A percentile compares a stretch with the other conserved stretches of the same genome.
These are phyloP conservation scores for Hypoxylon fuscum DNA, from an alignment of 495 filamentous ascomycete species.

Conservation along the genomic window DNA sequence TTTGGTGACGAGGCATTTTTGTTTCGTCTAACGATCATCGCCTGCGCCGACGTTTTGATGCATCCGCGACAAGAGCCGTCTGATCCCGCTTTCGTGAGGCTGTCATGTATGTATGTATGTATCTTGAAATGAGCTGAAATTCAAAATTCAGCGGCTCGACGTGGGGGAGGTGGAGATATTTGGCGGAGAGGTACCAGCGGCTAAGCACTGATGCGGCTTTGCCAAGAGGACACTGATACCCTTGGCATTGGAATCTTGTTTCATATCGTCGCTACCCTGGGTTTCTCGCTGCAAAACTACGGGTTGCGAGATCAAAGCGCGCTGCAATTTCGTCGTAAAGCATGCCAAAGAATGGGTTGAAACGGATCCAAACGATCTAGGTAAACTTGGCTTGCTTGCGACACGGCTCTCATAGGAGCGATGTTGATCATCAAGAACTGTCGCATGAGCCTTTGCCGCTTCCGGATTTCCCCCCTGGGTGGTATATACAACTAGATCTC, in stretches of 20 bases:
- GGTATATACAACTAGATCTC: constrained; percentile 26
- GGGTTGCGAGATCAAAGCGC: constrained; percentile 29
- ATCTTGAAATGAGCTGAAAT: constrained; percentile 7
- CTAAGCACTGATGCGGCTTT: constrained; percentile 22
- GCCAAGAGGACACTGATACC: constrained; percentile 36
- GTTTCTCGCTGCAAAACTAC: constrained; percentile 2
- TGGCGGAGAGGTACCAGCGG: constrained; percentile 3
- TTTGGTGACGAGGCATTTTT: too few relatives aligned
- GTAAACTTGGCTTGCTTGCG: constrained; percentile 1
- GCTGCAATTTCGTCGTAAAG: too few relatives aligned
- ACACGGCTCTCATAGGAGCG: constrained; percentile 17
- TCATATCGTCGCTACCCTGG: constrained; percentile 32
- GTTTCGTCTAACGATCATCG: too few relatives aligned
- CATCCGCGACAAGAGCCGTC: constrained; percentile 28
- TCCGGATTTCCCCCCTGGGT: neutral
- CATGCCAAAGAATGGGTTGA: too few relatives aligned
- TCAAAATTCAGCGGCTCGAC: neutral
- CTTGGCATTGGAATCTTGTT: constrained; percentile 39
- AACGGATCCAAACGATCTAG: constrained; percentile 12
- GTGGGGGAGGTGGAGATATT: constrained; percentile 7
- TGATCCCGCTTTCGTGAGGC: constrained; percentile 18
- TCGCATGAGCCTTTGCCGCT: constrained; percentile 24
- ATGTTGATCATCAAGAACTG: constrained; percentile 28
- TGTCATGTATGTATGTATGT: too few relatives aligned
- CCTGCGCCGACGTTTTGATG: too few relatives aligned